Percentiles rank a stretch among this genome's conserved stretches.
Conservation (phyloP, 1,284 basidiomycete species). For the Termitomyces sp. region DNA sequence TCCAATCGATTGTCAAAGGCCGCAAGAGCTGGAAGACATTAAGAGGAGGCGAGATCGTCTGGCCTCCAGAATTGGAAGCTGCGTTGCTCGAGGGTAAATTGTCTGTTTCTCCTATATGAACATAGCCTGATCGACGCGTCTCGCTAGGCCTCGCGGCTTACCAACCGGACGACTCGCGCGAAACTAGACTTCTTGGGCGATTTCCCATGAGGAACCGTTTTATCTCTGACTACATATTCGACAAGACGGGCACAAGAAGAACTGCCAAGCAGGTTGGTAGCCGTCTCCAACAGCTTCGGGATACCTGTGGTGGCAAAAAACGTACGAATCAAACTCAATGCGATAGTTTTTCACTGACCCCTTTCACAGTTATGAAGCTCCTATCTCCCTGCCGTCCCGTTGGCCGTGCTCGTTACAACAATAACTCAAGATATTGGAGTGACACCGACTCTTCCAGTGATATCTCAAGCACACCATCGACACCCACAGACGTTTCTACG, state of each 20-base stretch:
- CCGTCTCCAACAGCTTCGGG: constrained; percentile 65
- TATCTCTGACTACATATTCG: constrained; percentile 65
- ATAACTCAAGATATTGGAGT: constrained; percentile 15
- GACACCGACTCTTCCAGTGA: constrained; percentile 37
- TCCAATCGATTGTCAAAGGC: constrained; percentile 60
- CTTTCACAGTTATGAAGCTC: constrained; percentile 36
- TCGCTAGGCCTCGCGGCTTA: constrained; percentile 57
- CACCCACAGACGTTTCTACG: constrained; percentile 29
- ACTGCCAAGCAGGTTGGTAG: constrained; percentile 72
- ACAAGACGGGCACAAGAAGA: constrained; percentile 56
- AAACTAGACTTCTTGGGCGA: constrained; percentile 62
- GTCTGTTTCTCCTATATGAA: constrained; percentile 10
- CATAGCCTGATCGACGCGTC: constrained; percentile 5
- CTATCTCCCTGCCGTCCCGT: constrained; percentile 34
- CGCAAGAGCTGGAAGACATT: constrained; percentile 73
- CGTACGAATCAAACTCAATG: constrained; percentile 37
- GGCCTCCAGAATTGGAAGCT: constrained; percentile 72
- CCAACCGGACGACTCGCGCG: constrained; percentile 61
- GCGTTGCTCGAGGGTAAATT: constrained; percentile 64
- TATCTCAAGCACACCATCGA: constrained; percentile 35
- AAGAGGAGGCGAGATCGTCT: constrained; percentile 65
- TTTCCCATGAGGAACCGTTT: constrained; percentile 72
- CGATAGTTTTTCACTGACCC: constrained; percentile 5
- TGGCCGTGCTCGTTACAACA: constrained; percentile 14
- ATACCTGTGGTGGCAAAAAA: constrained; percentile 60